Percentiles rank a stretch among this genome's conserved stretches.
Evolutionary conservation across 257 asterid genomes (phyloP).

Genomic region (Cinchona pubescens): DNA sequence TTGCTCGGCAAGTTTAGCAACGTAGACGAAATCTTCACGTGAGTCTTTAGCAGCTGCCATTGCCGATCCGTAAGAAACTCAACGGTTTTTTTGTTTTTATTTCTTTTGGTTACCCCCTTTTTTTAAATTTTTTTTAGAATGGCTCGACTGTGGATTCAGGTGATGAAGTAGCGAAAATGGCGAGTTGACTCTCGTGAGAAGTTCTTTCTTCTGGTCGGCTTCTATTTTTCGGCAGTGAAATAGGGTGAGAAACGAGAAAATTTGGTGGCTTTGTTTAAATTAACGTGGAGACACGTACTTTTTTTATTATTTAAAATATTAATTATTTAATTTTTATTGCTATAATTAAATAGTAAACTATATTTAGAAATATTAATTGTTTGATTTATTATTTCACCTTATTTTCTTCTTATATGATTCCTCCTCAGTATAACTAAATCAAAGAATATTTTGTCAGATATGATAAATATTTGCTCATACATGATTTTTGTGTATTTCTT

Average conservation of each 20-base stretch:
- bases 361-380: too few relatives aligned
- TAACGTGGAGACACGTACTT: too few relatives aligned
- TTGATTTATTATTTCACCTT: too few relatives aligned
- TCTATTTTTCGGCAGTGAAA: constrained; percentile 8
- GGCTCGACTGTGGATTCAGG: constrained; percentile 8
- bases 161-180: constrained; percentile 13
- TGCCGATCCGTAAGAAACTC: constrained; percentile 24
- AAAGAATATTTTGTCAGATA: too few relatives aligned
- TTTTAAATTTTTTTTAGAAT: background rate
- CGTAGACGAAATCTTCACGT: constrained; percentile 34
- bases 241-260: background rate
- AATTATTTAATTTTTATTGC: too few relatives aligned
- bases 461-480: too few relatives aligned
- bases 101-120: background rate
- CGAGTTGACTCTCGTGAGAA: background rate
- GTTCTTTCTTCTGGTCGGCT: background rate
- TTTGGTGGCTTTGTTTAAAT: too few relatives aligned
- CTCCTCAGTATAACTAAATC: too few relatives aligned
- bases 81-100: background rate
- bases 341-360: too few relatives aligned
- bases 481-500: too few relatives aligned
- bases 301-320: too few relatives aligned
- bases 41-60: constrained; percentile 37
- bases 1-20: constrained; percentile 43
- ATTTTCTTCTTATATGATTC: too few relatives aligned